Evolutionary conservation across 1,139 yeast species (phyloP).

Genomic region (Geotrichum cucujoidarum): DNA sequence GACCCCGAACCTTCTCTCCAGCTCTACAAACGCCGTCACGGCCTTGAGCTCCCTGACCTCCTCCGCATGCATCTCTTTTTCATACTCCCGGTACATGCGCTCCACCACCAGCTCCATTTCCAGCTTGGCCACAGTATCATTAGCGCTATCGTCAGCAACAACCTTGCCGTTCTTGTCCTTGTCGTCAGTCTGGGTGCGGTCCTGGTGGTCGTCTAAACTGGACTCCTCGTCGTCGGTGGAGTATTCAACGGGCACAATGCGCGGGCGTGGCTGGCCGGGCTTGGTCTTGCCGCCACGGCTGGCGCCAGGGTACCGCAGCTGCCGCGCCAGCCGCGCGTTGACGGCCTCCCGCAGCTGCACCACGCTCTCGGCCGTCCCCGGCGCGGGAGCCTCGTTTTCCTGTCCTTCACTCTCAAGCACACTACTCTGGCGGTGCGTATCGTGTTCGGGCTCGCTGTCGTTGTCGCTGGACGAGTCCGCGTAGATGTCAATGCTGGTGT

Average conservation of each 20-base stretch:
- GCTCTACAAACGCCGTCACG: slow-evolving; percentile 1
- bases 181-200: not conserved
- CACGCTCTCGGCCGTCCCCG: not conserved
- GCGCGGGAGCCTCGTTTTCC: not conserved
- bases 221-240: not conserved
- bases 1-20: slow-evolving; percentile 1
- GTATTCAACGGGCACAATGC: not conserved
- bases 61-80: not conserved
- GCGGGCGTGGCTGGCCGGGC: no score
- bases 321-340: not conserved
- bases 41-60: not conserved
- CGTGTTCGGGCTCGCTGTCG: no score
- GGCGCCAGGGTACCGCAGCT: not conserved
- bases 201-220: no score
- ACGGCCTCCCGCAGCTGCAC: not conserved
- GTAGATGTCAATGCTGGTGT: not conserved
- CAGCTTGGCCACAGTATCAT: not conserved
- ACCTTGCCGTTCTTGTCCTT: no score
- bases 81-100: no score
- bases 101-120: no score
- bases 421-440: no score
- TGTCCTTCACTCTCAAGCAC: no score
- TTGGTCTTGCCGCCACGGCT: not conserved
- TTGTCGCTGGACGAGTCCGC: not conserved
- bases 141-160: no score